Evolutionary conservation across 2,329 filamentous ascomycete genomes (phyloP).

Genomic region (Aureobasidium leucospermi): DNA sequence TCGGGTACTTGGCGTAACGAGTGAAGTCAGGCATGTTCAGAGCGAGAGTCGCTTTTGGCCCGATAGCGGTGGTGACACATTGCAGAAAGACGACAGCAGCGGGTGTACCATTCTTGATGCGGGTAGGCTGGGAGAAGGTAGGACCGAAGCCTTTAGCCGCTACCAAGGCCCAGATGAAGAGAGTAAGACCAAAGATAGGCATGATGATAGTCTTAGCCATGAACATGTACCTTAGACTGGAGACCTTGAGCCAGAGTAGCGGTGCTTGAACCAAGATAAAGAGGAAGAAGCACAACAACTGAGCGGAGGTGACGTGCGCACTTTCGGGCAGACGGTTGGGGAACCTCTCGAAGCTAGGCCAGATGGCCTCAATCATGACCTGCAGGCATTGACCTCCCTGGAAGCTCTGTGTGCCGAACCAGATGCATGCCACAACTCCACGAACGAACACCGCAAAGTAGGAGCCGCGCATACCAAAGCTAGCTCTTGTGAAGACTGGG

Average conservation of each 20-base stretch:
- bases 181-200: constrained; percentile 53
- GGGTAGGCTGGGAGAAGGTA: constrained; percentile 19
- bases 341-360: constrained; percentile 36
- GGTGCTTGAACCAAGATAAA: constrained; percentile 38
- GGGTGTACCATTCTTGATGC: constrained; percentile 16
- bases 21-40: constrained; percentile 9
- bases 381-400: constrained; percentile 51
- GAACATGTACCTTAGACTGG: constrained; percentile 46
- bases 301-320: constrained; percentile 35
- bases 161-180: constrained; percentile 55
- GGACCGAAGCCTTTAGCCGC: constrained; percentile 42
- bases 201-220: constrained; percentile 39
- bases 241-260: constrained; percentile 35
- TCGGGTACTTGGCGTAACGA: constrained; percentile 27
- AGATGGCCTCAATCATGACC: constrained; percentile 49
- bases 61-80: constrained; percentile 20
- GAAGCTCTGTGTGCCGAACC: constrained; percentile 47
- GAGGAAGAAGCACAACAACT: constrained; percentile 36
- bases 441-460: constrained; percentile 49
- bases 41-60: constrained; percentile 17
- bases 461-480: constrained; percentile 50
- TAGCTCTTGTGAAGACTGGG: constrained; percentile 47
- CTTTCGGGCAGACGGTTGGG: constrained; percentile 31
- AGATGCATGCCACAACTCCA: constrained; percentile 48
- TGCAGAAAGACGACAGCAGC: constrained; percentile 18